phyloP scores from a whole-genome alignment of 495 filamentous ascomycete species.

The Polyplosphaeria fusca region DNA sequence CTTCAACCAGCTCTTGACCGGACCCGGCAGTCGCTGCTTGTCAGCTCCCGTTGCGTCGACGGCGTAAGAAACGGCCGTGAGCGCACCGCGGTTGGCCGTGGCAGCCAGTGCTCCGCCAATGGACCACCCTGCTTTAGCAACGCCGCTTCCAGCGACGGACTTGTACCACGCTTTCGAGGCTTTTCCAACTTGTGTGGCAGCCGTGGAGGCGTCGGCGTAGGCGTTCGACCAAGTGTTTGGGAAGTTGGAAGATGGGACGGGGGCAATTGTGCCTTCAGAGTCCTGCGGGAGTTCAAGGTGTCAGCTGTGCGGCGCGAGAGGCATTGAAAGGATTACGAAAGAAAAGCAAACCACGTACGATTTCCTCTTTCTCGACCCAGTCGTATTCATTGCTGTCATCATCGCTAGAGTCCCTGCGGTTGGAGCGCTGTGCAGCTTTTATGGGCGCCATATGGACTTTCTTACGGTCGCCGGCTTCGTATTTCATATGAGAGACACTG shows the following conservation, averaged over 20 bases:
- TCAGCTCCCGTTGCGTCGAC: not conserved
- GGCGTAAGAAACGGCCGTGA: not conserved
- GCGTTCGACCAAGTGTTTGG: slow-evolving; percentile 6
- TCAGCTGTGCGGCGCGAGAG: not conserved
- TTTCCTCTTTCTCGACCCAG: not conserved
- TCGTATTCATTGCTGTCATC: not conserved
- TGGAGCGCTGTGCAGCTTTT: too few relatives aligned
- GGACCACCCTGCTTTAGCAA: slow-evolving; percentile 4
- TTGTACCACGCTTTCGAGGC: slow-evolving; percentile 1
- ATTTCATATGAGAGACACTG: too few relatives aligned
- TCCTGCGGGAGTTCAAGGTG: not conserved
- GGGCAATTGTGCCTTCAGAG: too few relatives aligned
- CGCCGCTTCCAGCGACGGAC: not conserved
- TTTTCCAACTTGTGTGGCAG: not conserved
- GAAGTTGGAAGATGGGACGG: slow-evolving; percentile 1
- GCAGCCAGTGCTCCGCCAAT: slow-evolving; percentile 3
- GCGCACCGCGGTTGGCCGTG: slow-evolving; percentile 6
- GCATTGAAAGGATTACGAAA: not conserved
- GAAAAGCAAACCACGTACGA: not conserved
- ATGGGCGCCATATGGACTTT: too few relatives aligned
- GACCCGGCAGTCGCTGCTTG: not conserved
- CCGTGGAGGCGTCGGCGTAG: not conserved
- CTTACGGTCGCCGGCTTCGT: too few relatives aligned
- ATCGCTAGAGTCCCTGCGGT: too few relatives aligned
- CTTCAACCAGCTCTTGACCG: not conserved